Evolutionary conservation across 2,329 filamentous ascomycete species (phyloP), one percentile per base, ranked within the genome.

Genomic region (Purpureocillium lavendulum): DNA sequence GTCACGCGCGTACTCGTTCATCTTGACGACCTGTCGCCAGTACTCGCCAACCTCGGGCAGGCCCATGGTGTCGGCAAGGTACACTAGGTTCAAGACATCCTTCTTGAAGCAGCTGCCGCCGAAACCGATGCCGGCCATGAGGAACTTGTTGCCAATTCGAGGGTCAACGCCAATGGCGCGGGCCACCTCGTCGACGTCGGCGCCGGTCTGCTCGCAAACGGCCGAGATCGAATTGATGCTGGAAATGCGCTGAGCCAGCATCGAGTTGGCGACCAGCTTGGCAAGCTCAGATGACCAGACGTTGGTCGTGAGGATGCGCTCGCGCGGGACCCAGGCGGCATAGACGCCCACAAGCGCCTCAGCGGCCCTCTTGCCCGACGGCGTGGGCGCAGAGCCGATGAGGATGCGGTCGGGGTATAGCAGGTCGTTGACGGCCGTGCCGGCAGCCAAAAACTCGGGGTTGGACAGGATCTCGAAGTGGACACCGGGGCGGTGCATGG

Each of bases 41-140:
- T 88, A 89, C 46, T 78, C 73, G 28, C 78, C 82, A 1, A 89
- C 83, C 50, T 88, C 81, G 4, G 73, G 70, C 10, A 88, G 66
- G 38, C 80, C 75, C 40, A 87, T 67, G 3, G 73, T 77, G 50
- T 86, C 80, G 13, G 84, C 80, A 24, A 89, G 69, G 60, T 89
- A 87, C 14, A 81, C 75, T 30, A 90, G 65, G 58, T 75, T 84
- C 36, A 85, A 68, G 32, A 88, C 76, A 54, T 90, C 85, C 61
- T 90, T 90, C 59, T 82, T 79, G 69, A 90, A 88, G 61, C 85
- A 90, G 44, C 78, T 84, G 15, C 85, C 85, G 40, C 85, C 84
- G 52, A 89, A 90, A 13, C 85, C 85, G 28, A 87, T 75, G 30
- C 80, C 80, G 7, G 84, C 80, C 60, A 84, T 81, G 31, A 90